Base-by-base conservation (phyloP, 2,329 filamentous ascomycete genomes). In the Hymenoscyphus occultus region DNA sequence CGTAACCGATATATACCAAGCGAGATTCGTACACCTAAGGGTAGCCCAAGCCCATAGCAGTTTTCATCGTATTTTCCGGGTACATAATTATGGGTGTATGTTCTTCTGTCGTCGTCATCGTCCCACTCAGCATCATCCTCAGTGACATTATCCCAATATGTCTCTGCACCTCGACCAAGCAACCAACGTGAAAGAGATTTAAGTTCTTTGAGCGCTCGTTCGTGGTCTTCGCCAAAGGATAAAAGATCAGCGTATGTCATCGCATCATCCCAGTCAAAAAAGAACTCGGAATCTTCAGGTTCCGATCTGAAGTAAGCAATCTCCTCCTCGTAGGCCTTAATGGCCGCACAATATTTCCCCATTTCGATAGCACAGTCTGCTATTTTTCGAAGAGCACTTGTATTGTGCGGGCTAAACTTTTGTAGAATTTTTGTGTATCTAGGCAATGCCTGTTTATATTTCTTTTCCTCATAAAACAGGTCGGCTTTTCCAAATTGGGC, bases 61-160 rank as follows among this genome's bases (percentile, higher is more conserved):
- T 82, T 80, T 3, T 78, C 73, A 1, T 83, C 80, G 74, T 86
- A 86, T 56, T 77, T 77, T 2, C 78, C 82, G 4, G 82, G 79
- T 9, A 81, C 77, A 74, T 90, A 97, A 1, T 84, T 84, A 1
- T 84, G 76, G 5, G 91, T 83, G 64, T 83, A 77, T 1, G 80
- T 76, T 64, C 93, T 87, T 67, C 95, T 88, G 22, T 83, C 81
- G 73, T 92, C 86, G 56, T 88, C 84, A 5, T 84, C 78, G 75
- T 99, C 95, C 86, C 93, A 99, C 78, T 99, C 95, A 64, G 93
- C 84, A 75, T 97, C 93, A 74, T 97, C 92, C 5, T 85, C 81
- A 39, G 84, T 80, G 69, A 84, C 82, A 9, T 82, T 75, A 65
- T 96, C 90, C 95, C 95, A 99, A 72, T 87, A 92, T 0, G 73